phyloP scores from a whole-genome alignment of 2,329 filamentous ascomycete genomes.

The Ophiocordyceps camponoti-rufipedis region DNA sequence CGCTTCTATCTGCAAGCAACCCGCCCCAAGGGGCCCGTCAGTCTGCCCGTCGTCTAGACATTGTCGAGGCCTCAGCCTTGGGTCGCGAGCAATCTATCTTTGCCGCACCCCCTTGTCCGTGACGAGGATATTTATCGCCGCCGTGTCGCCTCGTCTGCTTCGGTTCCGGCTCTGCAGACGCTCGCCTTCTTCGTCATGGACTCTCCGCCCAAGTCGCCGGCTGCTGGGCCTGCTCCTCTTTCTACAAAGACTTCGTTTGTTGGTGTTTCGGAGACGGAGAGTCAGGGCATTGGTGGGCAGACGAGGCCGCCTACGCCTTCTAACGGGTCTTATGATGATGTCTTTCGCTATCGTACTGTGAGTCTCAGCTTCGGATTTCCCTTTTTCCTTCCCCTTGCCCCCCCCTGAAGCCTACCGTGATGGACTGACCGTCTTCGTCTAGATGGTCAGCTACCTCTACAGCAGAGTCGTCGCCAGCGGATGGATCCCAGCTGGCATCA shows the following conservation, averaged over 20 bases:
- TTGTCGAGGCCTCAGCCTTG: not conserved
- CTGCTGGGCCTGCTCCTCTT: not conserved
- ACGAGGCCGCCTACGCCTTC: conserved; percentile 1
- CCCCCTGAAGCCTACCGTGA: not conserved
- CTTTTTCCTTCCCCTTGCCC: not conserved
- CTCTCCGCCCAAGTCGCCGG: not conserved
- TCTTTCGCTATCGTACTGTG: conserved; percentile 14
- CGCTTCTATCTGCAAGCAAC: not conserved
- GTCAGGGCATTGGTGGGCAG: not conserved
- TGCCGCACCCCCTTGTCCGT: not conserved
- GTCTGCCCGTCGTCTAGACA: not conserved
- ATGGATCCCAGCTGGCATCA: conserved; percentile 9
- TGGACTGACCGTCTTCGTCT: not conserved
- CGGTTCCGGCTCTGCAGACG: too few relatives aligned
- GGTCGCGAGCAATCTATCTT: not conserved
- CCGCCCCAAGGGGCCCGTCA: not conserved
- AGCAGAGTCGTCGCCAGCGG: conserved; percentile 11
- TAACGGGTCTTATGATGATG: conserved; percentile 9
- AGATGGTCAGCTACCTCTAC: conserved; percentile 15
- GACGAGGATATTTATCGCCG: not conserved
- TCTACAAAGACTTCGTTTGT: conserved; percentile 2
- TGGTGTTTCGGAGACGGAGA: conserved; percentile 1
- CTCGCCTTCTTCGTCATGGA: conserved; percentile 1
- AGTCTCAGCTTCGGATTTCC: conserved; percentile 1
- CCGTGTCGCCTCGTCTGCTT: not conserved